phyloP scores from a whole-genome alignment of 2,329 filamentous ascomycete species.

The Leptosphaerulina australis region DNA sequence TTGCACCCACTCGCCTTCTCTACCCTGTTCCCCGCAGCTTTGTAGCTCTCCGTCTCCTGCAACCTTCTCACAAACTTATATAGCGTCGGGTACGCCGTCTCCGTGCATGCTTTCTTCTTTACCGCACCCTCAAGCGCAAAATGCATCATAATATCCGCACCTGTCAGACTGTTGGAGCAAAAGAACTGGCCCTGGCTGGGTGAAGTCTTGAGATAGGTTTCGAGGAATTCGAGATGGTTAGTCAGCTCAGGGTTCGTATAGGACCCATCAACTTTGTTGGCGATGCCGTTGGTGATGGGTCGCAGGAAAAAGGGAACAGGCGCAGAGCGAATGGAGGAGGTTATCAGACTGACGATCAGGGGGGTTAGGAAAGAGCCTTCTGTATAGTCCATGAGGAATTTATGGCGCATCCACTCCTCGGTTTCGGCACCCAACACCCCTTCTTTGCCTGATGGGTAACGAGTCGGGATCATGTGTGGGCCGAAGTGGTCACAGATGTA shows the following conservation, averaged over 20 bases:
- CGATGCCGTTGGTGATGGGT: slow-evolving; percentile 64
- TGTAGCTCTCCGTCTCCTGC: slow-evolving; percentile 54
- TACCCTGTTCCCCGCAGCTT: slow-evolving; percentile 57
- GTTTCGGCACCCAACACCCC: slow-evolving; percentile 63
- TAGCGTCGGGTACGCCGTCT: slow-evolving; percentile 55
- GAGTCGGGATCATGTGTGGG: slow-evolving; percentile 57
- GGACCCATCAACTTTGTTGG: slow-evolving; percentile 52
- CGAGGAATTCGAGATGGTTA: slow-evolving; percentile 58
- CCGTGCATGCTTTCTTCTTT: slow-evolving; percentile 45
- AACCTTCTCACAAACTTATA: slow-evolving; percentile 54
- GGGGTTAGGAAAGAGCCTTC: slow-evolving; percentile 83
- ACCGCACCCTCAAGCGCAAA: slow-evolving; percentile 58
- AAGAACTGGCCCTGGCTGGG: slow-evolving; percentile 58
- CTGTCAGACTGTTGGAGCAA: slow-evolving; percentile 56
- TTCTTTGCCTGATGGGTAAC: slow-evolving; percentile 61
- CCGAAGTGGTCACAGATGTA: slow-evolving; percentile 77
- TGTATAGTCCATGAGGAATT: slow-evolving; percentile 72
- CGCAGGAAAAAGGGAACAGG: slow-evolving; percentile 72
- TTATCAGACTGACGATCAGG: slow-evolving; percentile 68
- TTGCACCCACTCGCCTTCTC: slow-evolving; percentile 51
- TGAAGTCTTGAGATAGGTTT: slow-evolving; percentile 55
- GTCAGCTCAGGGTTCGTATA: slow-evolving; percentile 57
- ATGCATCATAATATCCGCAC: slow-evolving; percentile 60
- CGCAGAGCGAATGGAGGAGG: slow-evolving; percentile 57
- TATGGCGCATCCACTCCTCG: slow-evolving; percentile 65